Evolutionary conservation across 1,284 basidiomycete genomes (phyloP), one percentile per base, ranked within the genome.

Genomic region (Cryptococcus wingfieldii): DNA sequence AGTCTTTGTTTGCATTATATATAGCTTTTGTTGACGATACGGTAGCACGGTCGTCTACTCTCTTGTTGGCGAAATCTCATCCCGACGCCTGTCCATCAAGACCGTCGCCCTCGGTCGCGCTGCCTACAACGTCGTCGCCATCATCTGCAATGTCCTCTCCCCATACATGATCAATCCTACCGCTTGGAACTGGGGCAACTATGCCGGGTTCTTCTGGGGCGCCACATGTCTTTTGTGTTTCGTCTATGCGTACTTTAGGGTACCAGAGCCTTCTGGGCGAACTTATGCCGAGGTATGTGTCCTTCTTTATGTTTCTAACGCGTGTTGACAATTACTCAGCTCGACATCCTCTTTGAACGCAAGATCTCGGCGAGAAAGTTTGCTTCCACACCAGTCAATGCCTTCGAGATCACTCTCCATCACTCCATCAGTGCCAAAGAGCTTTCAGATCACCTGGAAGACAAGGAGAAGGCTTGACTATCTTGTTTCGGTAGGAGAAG

Each of bases 61-160:
- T 42, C 67, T 81, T 48, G 79, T 80, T 8, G 76, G 78, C 16
- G 80, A 81, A 54, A 67, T 80, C 43, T 70, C 77, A 0, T 77
- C 79, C n/a, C 76, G 78, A 18, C 73, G 79, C 25, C 72, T 81
- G 5, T 70, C 77, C 46, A 76, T 79, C 62, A 83, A 83, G 72
- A 80, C 81, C 2, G 76, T 82, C 59, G 81, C 78, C 0, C 72
- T 83, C 25, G 77, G 79, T 34, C 76, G 82, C 48, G 69, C 67
- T 51, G 59, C 66, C 1, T 77, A 76, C 66, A 70, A 71, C 56
- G 57, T 72, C 47, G 75, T 78, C 63, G 80, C 79, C 61, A 78
- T 77, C 59, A 60, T 74, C 59, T 65, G 64, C 62, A 67, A 65
- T 43, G 66, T 78, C 31, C 63, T 79, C 18, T 75, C 72, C 9